These are phyloP conservation scores for Pichia sp. DNA, from an alignment of 1,139 yeast species.

Conservation along the genomic window DNA sequence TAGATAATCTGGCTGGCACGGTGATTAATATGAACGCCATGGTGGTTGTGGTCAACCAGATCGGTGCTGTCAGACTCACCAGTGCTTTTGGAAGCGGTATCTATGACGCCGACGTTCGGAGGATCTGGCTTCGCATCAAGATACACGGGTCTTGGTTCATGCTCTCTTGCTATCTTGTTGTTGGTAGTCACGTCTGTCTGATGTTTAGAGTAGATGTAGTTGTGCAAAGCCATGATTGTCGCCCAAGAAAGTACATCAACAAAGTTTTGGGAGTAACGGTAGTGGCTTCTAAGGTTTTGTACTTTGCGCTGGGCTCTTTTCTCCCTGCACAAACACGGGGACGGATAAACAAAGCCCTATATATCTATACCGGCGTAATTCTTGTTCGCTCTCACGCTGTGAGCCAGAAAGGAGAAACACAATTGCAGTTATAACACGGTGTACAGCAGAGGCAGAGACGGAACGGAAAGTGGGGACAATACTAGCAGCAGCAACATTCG, in stretches of 20 bases:
- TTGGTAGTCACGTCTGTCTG: slow-evolving; percentile 28
- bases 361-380: too few relatives aligned
- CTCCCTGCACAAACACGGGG: not conserved
- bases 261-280: not conserved
- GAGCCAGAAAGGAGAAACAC: not conserved
- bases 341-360: not conserved
- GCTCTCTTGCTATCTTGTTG: slow-evolving; percentile 33
- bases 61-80: too few relatives aligned
- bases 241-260: not conserved
- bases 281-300: not conserved
- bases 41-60: too few relatives aligned
- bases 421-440: not conserved
- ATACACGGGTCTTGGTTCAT: slow-evolving; percentile 26
- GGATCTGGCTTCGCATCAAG: not conserved
- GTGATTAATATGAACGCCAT: not conserved
- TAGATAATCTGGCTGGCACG: not conserved
- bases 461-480: not conserved
- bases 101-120: not conserved
- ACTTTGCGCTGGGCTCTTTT: not conserved
- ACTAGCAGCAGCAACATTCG: not conserved
- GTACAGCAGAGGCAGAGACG: not conserved
- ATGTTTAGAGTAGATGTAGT: slow-evolving; percentile 44
- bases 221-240: slow-evolving; percentile 40
- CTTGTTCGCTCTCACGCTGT: too few relatives aligned
- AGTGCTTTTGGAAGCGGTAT: too few relatives aligned